Base-by-base conservation (phyloP, 192 early-diverging fungal species). In the Backusella tuberculispora region DNA sequence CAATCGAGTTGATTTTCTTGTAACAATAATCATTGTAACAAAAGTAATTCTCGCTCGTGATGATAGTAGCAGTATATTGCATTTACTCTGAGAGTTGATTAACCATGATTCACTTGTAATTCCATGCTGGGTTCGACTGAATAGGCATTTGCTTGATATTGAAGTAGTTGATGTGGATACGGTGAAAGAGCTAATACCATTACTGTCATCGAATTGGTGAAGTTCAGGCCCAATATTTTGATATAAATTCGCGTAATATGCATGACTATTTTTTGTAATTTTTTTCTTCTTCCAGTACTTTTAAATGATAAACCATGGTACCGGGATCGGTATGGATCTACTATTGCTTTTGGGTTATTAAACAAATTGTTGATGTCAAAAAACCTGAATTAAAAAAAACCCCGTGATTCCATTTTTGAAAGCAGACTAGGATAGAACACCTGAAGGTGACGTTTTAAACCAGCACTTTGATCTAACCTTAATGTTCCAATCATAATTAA, bases 381-480 rank as follows among this genome's bases (percentile, higher is more conserved):
- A n/a, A n/a, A n/a, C n/a, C n/a, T n/a, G n/a, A 93, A 79, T 69
- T 91, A 86, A 63, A 95, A 84, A 29, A 85, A 87, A 5, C 91
- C 92, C 26, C 92, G 85, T 85, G 42, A 90, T 85, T 45, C 89
- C 87, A 17, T 91, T 88, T 47, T 91, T 90, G 2, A 80, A 76
- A 73, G 90, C 94, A 78, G 85, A 92, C 83, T 98, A 97, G 4
- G 91, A 85, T 26, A 98, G 79, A 66, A 90, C 85, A 2, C 93
- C 94, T 19, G 66, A n/a, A 73, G 92, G 81, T 71, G 94, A 89
- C n/a, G 96, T 84, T 34, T 86, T 79, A 45, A 97, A 88, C 96
- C 96, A 98, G 38, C 97, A 91, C 73, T 92, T 92, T 40, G 94
- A n/a, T 90, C 89, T 92, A 98, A 9, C 97, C 97, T 88, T 42